Conservation (phyloP, 2,329 filamentous ascomycete species). For the Chrysoporthe deuterocubensis region DNA sequence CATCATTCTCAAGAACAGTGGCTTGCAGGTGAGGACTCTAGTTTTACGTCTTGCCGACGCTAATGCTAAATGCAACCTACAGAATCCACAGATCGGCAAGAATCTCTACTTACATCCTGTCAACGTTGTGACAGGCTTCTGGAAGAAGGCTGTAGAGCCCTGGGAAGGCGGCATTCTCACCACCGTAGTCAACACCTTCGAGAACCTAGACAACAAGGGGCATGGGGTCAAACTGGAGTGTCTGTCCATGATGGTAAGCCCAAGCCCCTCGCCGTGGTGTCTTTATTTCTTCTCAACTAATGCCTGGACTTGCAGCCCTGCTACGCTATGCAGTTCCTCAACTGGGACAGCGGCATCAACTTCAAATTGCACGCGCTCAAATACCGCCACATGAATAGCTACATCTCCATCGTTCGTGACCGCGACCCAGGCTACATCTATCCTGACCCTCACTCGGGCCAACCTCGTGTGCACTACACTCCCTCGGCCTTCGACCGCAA, state of each 20-base stretch:
- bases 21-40: constrained; percentile 58
- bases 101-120: constrained; percentile 85
- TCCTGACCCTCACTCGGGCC: constrained; percentile 67
- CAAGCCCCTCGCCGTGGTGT: constrained; percentile 37
- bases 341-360: constrained; percentile 68
- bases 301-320: constrained; percentile 53
- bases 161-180: constrained; percentile 78
- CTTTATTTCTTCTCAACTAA: not conserved
- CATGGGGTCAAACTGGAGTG: constrained; percentile 81
- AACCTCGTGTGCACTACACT: constrained; percentile 68
- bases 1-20: constrained; percentile 73
- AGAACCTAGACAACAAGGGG: constrained; percentile 75
- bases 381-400: constrained; percentile 68
- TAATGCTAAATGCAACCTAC: not conserved
- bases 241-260: constrained; percentile 61
- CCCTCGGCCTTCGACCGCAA: constrained; percentile 71
- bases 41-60: not conserved
- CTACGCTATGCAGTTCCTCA: constrained; percentile 61
- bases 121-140: constrained; percentile 61
- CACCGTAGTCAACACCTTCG: constrained; percentile 73
- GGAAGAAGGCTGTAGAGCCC: constrained; percentile 65
- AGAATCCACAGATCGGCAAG: constrained; percentile 79
- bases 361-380: constrained; percentile 70
- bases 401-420: constrained; percentile 74
- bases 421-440: constrained; percentile 74